Evolutionary conservation across 2,329 filamentous ascomycete species (phyloP), one percentile per base, ranked within the genome.

Genomic region (Cordyceps militaris): DNA sequence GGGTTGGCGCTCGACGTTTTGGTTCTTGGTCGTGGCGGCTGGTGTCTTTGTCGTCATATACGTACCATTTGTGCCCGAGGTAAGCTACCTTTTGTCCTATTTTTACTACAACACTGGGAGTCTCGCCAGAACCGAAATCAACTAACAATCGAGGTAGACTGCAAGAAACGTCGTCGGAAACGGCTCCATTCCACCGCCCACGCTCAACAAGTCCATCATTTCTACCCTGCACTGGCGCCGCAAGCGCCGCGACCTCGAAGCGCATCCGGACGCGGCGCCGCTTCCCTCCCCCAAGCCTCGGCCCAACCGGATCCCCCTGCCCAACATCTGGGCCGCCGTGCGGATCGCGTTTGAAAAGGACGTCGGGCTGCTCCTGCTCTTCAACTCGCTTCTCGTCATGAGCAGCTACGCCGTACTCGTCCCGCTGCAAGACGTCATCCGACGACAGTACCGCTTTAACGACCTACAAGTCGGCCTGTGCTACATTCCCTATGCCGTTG

Each of bases 1-100:
- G 0, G 79, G 79, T 3, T 84, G 81, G 81, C 69, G 75, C 52
- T 74, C 73, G 26, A 77, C 78, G 13, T 84, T 84, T 63, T 83
- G 79, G 78, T 81, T 82, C 47, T 65, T 84, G n/a, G 68, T 74
- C 6, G 80, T 83, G 40, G 62, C 62, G 1, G 65, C 63, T 1
- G 67, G 65, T 1, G 69, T 73, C 1, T 70, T 76, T 1, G 64
- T 78, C 3, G 38, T 74, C 4, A 58, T 77, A 0, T 71, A 78
- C 26, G 64, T 81, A 9, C 79, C 77, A 0, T 61, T 66, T 40
- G 61, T 66, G 34, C 66, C 65, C 26, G 65, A 67, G 63, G 61
- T 63, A 59, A 36, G 62, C 54, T 36, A 2, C 51, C n/a, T 13
- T 3, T 3, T 19, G n/a, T 34, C 21, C n/a, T n/a, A n/a, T n/a